Conservation (phyloP, 2,329 filamentous ascomycete species). For the Alternaria burnsii region DNA sequence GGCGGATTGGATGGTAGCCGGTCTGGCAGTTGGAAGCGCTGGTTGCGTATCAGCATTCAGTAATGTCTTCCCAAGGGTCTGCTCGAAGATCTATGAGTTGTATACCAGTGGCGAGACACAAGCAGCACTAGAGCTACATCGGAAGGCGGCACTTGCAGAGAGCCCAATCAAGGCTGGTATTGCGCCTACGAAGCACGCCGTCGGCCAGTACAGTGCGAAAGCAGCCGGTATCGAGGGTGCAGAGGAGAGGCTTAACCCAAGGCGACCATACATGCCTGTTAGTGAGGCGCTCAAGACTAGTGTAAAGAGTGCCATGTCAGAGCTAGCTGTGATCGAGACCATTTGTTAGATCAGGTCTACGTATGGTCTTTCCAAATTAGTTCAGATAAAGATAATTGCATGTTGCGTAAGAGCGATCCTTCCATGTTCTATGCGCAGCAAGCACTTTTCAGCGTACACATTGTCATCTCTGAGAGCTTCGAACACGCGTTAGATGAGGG, state of each 20-base stretch:
- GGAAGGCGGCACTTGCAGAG: constrained; percentile 70
- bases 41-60: constrained; percentile 67
- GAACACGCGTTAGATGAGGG: not conserved
- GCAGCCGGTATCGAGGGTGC: constrained; percentile 58
- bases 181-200: constrained; percentile 73
- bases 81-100: constrained; percentile 68
- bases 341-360: constrained; percentile 3
- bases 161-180: constrained; percentile 72
- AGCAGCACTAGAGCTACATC: constrained; percentile 69
- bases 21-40: constrained; percentile 61
- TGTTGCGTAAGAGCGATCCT: not conserved
- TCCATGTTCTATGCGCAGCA: not conserved
- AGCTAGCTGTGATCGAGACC: constrained; percentile 39
- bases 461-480: not conserved
- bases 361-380: not conserved
- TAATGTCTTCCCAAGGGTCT: constrained; percentile 65
- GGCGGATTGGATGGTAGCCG: constrained; percentile 72
- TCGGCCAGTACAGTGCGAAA: constrained; percentile 68
- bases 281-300: constrained; percentile 34
- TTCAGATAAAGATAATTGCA: not conserved
- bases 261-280: constrained; percentile 41
- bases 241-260: constrained; percentile 39
- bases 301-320: constrained; percentile 35
- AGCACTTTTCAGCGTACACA: not conserved
- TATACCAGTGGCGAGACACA: constrained; percentile 65